Base-by-base conservation (phyloP, 1,284 basidiomycete genomes). In the Pascua guehoae region DNA sequence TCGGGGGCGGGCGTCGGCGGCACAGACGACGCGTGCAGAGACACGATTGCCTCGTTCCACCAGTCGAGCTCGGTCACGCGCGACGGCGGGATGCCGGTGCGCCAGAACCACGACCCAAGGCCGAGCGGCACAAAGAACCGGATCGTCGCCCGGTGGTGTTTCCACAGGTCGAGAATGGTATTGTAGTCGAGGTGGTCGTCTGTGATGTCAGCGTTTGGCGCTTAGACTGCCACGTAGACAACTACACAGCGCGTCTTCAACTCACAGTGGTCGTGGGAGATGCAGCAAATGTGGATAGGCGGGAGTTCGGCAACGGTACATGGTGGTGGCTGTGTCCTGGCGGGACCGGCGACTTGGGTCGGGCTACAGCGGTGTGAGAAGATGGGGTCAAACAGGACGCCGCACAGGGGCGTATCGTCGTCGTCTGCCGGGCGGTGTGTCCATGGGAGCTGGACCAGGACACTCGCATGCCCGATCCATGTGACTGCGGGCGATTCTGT, bases 171-270 rank as follows among this genome's bases (percentile, higher is more conserved):
- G 49, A 72, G 66, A 41, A 78, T 73, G 9, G 72, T 73, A 55
- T 73, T 67, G 59, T 76, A 75, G 56, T 78, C 76, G 12, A 78
- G 64, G 58, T 78, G 76, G 60, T 78, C 76, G 51, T 78, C 74
- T 76, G 51, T 32, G n/a, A 4, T 12, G 39, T 48, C 45, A 57
- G 55, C 24, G 7, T 32, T 32, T 32, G 24, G 24, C 24, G 24
- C 7, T 3, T 32, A 32, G 24, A 32, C 24, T 32, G 7, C 24
- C 7, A 7, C 24, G 24, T 4, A 32, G 24, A 32, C 24, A 4
- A 32, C 24, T 41, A 5, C 32, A 12, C 32, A 48, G 5, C 36
- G 12, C 2, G 5, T 18, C 14, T 37, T 12, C 15, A 12, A 64
- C 73, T 57, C 58, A 75, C 74, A 78, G 53, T 78, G 76, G 58